Evolutionary conservation across 352 stramenopile species (phyloP), one percentile per base, ranked within the genome.

Genomic region (Pythium folliculosum): DNA sequence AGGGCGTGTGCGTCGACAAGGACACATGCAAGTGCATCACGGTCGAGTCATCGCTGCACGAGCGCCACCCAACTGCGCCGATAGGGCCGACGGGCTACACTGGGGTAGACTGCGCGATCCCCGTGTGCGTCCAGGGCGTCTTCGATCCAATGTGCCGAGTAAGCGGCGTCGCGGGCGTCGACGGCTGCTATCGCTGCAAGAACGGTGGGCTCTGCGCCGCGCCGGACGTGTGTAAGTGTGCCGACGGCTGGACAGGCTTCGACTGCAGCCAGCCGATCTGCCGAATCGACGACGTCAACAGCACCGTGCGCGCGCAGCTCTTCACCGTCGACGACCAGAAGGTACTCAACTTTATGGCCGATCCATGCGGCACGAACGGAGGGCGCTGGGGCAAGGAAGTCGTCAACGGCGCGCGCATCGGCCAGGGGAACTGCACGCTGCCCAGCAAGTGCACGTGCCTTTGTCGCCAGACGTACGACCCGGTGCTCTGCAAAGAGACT

Each of bases 291-390:
- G 44, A 64, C 19, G 59, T 88, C 30, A 86, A 77, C 10, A 63
- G 62, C 12, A 75, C 94, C 3, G 83, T 96, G 40, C 81, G 89
- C 7, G 69, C 68, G 10, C 83, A 98, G 63, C 81, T 99, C 38
- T 94, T 98, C 72, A 99, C 97, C 2, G 90, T 96, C 14, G 96
- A 99, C 68, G 85, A 97, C 57, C 67, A 79, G 27, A 99, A 98
- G 67, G 84, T 99, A 1, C 67, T 84, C 37, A 66, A 67, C 14
- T 99, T 99, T 66, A 94, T 98, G 67, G 86, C 73, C 8, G 96
- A 99, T 76, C 97, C 97, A 17, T 99, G 97, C 74, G 88, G 86
- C 49, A 86, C 90, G 61, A 72, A 78, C 40, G 90, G 89, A 50
- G 77, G 86, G 67, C 80, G 90, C 54, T 87, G 80, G 82, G 77